phyloP scores from a whole-genome alignment of 139 green algal genomes.

The Picochlorum sp. region DNA sequence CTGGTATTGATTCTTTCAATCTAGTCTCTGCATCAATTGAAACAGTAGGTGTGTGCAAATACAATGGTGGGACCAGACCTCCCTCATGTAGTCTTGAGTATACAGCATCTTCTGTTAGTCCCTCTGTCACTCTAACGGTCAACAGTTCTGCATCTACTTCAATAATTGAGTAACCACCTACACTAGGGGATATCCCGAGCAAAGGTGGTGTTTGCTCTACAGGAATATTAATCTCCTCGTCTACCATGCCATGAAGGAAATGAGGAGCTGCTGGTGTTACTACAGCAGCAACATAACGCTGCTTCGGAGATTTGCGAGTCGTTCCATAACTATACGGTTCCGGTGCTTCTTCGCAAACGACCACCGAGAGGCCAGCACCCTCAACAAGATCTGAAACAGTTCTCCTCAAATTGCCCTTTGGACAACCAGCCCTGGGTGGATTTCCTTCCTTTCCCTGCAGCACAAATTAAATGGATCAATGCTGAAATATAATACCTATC shows the following conservation, averaged over 20 bases:
- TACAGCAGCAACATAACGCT: conserved; percentile 39
- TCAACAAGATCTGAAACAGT: conserved; percentile 49
- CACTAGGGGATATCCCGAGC: conserved; percentile 18
- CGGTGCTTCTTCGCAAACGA: conserved; percentile 44
- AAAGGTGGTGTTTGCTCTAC: conserved; percentile 23
- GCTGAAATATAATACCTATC: neutral
- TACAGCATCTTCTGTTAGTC: conserved; percentile 57
- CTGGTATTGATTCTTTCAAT: conserved; percentile 17
- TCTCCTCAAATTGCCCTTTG: conserved; percentile 44
- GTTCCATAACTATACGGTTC: conserved; percentile 27
- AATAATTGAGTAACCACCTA: conserved; percentile 46
- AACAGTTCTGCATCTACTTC: conserved; percentile 31
- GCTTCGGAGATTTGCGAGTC: conserved; percentile 29
- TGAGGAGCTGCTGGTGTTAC: conserved; percentile 45
- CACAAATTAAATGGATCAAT: too few species aligned
- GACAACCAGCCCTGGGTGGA: conserved; percentile 30
- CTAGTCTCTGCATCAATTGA: conserved; percentile 1
- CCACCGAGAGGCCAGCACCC: conserved; percentile 38
- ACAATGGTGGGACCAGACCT: conserved; percentile 36
- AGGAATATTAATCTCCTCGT: conserved; percentile 19
- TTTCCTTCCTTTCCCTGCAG: neutral
- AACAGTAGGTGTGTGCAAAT: conserved; percentile 26
- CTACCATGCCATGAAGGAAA: conserved; percentile 41
- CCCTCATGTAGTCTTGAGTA: conserved; percentile 34
- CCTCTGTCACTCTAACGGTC: conserved; percentile 30